Conservation (phyloP, 495 filamentous ascomycete species). For the Hypoxylon lenormandii region DNA sequence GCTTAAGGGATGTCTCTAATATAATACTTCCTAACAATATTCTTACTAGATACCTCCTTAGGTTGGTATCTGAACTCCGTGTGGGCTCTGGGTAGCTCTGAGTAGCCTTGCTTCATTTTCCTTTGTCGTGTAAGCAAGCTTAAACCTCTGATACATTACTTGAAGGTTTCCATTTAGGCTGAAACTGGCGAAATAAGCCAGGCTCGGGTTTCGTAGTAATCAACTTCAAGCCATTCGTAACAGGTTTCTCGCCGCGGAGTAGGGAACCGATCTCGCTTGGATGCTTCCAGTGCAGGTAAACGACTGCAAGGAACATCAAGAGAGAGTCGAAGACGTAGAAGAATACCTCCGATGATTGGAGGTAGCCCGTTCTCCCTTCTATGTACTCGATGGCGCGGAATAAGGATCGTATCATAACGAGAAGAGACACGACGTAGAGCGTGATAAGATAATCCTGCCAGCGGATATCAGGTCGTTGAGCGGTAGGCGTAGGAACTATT, state of each 20-base stretch:
- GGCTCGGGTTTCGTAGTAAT: no score
- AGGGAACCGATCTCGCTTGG: constrained; percentile 46
- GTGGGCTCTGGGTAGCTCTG: no score
- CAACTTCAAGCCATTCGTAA: constrained; percentile 3
- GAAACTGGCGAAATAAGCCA: no score
- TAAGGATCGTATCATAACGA: constrained; percentile 69
- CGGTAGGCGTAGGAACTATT: constrained; percentile 19
- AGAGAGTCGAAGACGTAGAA: constrained; percentile 69
- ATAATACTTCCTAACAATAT: no score
- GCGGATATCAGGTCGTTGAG: constrained; percentile 7
- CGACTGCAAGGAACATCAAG: constrained; percentile 63
- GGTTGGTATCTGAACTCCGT: no score
- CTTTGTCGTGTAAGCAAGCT: no score
- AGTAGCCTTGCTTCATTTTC: no score
- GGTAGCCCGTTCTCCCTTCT: constrained; percentile 61
- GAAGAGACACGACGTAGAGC: constrained; percentile 61
- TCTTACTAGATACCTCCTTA: no score
- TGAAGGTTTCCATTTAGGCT: no score
- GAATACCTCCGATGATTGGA: constrained; percentile 63
- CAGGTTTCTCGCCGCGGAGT: constrained; percentile 4
- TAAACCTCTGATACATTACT: no score
- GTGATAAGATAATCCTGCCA: constrained; percentile 61
- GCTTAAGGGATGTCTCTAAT: no score
- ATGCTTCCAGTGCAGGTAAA: constrained; percentile 59
- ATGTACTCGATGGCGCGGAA: constrained; percentile 71